Conservation (phyloP, 2,329 filamentous ascomycete genomes). For the Eurotiales sp. region DNA sequence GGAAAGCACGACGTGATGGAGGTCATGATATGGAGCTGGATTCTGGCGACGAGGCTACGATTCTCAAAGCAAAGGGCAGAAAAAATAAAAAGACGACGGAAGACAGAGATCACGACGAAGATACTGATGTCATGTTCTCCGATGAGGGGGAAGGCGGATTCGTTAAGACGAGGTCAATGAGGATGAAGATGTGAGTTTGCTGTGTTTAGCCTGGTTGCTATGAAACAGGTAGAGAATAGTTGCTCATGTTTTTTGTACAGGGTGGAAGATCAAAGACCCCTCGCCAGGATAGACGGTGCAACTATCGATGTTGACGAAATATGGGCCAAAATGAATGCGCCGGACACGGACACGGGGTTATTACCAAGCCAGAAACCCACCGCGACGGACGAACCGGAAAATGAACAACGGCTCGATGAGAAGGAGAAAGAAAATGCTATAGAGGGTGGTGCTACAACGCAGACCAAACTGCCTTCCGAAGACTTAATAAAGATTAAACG, state of each 20-base stretch:
- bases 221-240: constrained; percentile 1
- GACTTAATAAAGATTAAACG: constrained; percentile 54
- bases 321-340: constrained; percentile 51
- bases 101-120: constrained; percentile 28
- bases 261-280: constrained; percentile 46
- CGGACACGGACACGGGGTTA: constrained; percentile 20
- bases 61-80: constrained; percentile 44
- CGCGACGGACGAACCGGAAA: constrained; percentile 5
- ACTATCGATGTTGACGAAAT: constrained; percentile 55
- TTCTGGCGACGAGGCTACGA: constrained; percentile 56
- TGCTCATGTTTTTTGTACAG: constrained; percentile 22
- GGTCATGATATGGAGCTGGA: constrained; percentile 43
- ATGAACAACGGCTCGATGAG: constrained; percentile 6
- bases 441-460: constrained; percentile 16
- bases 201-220: not conserved
- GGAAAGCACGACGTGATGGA: constrained; percentile 1
- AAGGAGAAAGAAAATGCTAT: constrained; percentile 17
- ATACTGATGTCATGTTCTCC: constrained; percentile 34
- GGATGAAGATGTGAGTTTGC: constrained; percentile 41
- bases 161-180: constrained; percentile 53
- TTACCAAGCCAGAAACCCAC: constrained; percentile 16
- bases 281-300: constrained; percentile 47
- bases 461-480: constrained; percentile 25
- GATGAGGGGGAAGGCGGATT: constrained; percentile 48
- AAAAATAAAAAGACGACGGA: constrained; percentile 33